Percentiles rank a stretch among this genome's conserved stretches.
These are phyloP conservation scores for Rhododendron griersonianum DNA, from an alignment of 148 eudicot genomes.

Conservation along the genomic window DNA sequence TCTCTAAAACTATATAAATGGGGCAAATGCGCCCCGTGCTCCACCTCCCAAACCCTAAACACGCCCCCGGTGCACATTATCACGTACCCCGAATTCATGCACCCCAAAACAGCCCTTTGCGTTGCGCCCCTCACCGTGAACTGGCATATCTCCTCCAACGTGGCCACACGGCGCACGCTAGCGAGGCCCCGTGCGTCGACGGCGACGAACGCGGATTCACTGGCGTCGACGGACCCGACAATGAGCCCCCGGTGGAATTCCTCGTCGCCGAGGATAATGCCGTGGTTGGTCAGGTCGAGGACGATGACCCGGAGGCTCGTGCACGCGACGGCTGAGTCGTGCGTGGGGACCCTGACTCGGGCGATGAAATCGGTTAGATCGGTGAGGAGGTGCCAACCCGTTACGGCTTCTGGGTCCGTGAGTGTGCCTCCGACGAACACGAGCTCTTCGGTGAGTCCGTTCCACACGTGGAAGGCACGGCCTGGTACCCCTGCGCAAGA, in stretches of 20 bases:
- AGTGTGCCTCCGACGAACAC: conserved; percentile 56
- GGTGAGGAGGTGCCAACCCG: conserved; percentile 79
- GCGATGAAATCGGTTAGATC: conserved; percentile 57
- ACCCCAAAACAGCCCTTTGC: conserved; percentile 43
- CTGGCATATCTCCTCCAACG: conserved; percentile 47
- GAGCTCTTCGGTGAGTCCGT: conserved; percentile 55
- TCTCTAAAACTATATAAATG: conserved; percentile 46
- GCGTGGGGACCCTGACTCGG: conserved; percentile 47
- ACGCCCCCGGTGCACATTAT: conserved; percentile 51
- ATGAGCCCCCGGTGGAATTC: conserved; percentile 32
- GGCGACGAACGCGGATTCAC: conserved; percentile 20
- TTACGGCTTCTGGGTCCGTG: conserved; percentile 74
- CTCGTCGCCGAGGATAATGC: conserved; percentile 28
- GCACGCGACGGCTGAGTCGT: conserved; percentile 60
- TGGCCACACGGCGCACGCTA: conserved; percentile 37
- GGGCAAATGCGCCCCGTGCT: conserved; percentile 32
- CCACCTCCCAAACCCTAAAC: conserved; percentile 58
- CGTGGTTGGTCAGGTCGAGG: conserved; percentile 44
- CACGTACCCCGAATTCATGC: conserved; percentile 57
- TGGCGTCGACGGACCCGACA: conserved; percentile 48
- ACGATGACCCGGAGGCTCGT: conserved; percentile 44
- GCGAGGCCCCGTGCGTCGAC: conserved; percentile 53
- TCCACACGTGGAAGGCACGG: conserved; percentile 76
- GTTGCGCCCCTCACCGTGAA: conserved; percentile 38
- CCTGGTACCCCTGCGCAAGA: conserved; percentile 62